phyloP scores from a whole-genome alignment of 768 basidiomycete genomes.

The Tricholoma terreum region DNA sequence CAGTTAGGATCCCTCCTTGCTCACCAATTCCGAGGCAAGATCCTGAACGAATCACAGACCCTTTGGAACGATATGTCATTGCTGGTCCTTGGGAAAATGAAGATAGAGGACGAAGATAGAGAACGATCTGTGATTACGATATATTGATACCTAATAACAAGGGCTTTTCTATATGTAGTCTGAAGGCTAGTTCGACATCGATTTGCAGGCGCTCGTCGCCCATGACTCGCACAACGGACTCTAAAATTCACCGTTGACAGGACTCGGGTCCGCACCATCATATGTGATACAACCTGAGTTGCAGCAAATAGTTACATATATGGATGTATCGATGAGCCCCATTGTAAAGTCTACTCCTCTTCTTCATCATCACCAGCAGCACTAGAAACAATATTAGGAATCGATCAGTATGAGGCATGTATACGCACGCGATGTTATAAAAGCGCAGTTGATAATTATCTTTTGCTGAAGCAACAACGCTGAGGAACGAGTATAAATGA shows the following conservation, averaged over 20 bases:
- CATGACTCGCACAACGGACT: no score
- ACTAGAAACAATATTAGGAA: background rate
- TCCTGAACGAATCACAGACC: conserved; percentile 54
- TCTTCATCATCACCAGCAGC: conserved; percentile 29
- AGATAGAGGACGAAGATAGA: conserved; percentile 31
- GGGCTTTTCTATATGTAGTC: conserved; percentile 16
- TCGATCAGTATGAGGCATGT: background rate
- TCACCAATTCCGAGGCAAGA: conserved; percentile 63
- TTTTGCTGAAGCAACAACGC: conserved; percentile 91
- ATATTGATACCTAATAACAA: conserved; percentile 2
- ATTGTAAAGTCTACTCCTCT: conserved; percentile 25
- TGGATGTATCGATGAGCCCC: background rate
- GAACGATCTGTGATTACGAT: background rate
- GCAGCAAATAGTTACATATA: background rate
- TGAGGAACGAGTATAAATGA: conserved; percentile 21
- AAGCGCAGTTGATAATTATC: conserved; percentile 92
- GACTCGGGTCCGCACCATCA: no score
- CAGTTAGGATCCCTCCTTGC: conserved; percentile 58
- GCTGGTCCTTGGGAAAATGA: conserved; percentile 54
- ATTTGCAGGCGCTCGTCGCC: no score
- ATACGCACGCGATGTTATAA: conserved; percentile 85
- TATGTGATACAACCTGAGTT: no score
- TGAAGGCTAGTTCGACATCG: background rate
- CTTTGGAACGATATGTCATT: conserved; percentile 75
- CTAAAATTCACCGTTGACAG: no score